Evolutionary conservation across 108 stramenopile species (phyloP).

Genomic region (Pseudonitzschia multiseries): DNA sequence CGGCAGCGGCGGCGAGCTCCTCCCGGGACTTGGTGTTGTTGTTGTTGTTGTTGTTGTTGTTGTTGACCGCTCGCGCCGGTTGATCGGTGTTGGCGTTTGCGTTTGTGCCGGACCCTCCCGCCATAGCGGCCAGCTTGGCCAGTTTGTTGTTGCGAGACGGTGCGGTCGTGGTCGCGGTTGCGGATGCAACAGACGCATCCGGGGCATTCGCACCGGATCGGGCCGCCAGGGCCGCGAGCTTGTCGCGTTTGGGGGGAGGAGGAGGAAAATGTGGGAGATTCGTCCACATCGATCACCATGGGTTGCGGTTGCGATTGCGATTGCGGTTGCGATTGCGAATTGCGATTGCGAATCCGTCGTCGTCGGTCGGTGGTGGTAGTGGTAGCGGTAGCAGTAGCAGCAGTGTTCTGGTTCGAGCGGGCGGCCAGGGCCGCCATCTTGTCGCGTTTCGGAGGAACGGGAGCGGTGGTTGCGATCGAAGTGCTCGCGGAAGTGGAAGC

Average conservation of each 20-base stretch:
- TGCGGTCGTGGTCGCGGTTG: not conserved
- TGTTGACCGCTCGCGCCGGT: no score
- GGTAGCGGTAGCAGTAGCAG: no score
- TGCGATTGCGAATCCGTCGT: no score
- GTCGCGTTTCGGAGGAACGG: slow-evolving; percentile 22
- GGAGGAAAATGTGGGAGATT: no score
- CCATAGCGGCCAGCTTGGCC: slow-evolving; percentile 25
- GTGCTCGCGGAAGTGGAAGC: not conserved
- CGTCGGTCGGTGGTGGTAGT: no score
- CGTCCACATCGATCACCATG: no score
- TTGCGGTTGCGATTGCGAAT: not conserved
- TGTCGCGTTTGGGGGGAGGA: slow-evolving; percentile 27
- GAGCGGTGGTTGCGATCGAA: not conserved
- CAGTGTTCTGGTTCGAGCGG: slow-evolving; percentile 1
- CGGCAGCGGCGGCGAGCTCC: slow-evolving; percentile 11
- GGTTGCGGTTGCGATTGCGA: no score
- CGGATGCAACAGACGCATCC: not conserved
- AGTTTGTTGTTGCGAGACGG: slow-evolving; percentile 29
- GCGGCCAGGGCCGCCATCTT: slow-evolving; percentile 40
- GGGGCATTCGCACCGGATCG: slow-evolving; percentile 1
- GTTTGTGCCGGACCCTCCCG: not conserved
- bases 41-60: no score
- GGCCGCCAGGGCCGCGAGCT: slow-evolving; percentile 35
- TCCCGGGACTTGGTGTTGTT: not conserved
- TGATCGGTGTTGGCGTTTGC: not conserved